Conservation (phyloP, 345 rosid genomes). For the Salix koriyanagi region DNA sequence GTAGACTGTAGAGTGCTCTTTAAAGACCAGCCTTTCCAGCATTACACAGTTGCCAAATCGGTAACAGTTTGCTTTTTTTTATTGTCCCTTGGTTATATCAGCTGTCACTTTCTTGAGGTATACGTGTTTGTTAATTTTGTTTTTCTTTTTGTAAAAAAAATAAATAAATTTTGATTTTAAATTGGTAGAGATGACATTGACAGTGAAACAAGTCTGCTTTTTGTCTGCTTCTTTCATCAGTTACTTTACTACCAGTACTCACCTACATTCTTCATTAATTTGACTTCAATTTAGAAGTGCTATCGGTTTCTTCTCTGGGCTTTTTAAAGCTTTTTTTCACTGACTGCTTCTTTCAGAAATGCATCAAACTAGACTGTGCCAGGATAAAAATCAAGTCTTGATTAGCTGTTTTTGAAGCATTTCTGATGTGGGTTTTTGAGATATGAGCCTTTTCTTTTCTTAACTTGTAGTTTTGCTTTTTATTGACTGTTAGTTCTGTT, state of each 20-base stretch:
- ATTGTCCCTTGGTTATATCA: slow-evolving; percentile 1
- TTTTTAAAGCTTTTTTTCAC: background rate
- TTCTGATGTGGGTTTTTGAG: slow-evolving; percentile 32
- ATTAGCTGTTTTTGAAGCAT: slow-evolving; percentile 24
- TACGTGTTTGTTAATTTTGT: background rate
- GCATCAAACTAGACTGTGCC: slow-evolving; percentile 6
- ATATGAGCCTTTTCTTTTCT: slow-evolving; percentile 17
- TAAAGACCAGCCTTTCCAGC: slow-evolving; percentile 41
- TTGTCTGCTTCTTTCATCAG: slow-evolving; percentile 30
- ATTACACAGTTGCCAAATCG: slow-evolving; percentile 31
- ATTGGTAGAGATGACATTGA: slow-evolving; percentile 21
- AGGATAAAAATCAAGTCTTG: slow-evolving; percentile 32
- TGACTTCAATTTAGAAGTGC: slow-evolving; percentile 29
- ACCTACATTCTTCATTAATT: slow-evolving; percentile 26
- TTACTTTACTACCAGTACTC: slow-evolving; percentile 17
- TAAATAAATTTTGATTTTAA: background rate
- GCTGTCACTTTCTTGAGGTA: slow-evolving; percentile 37
- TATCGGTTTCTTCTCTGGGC: slow-evolving; percentile 2
- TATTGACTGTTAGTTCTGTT: background rate
- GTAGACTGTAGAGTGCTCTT: slow-evolving; percentile 28
- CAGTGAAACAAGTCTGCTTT: slow-evolving; percentile 41
- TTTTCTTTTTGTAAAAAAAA: background rate
- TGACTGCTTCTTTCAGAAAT: slow-evolving; percentile 13
- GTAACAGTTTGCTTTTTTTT: background rate
- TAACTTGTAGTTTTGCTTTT: slow-evolving; percentile 3